Conservation (phyloP, 306 rosid species). For the Glycyrrhiza uralensis region DNA sequence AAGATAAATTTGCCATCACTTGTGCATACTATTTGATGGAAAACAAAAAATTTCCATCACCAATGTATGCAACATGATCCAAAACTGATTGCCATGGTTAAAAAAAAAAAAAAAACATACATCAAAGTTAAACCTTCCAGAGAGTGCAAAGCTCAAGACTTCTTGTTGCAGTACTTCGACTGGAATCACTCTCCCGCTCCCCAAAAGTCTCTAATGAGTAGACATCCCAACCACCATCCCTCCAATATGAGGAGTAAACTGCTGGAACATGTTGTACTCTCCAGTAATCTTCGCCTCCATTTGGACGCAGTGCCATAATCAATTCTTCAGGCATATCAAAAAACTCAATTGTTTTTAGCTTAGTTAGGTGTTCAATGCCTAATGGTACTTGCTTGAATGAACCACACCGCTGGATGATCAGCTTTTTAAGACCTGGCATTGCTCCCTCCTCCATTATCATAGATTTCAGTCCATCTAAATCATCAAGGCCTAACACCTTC, state of each 20-base stretch:
- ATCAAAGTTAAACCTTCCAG: constrained; percentile 41
- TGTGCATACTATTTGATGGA: not conserved
- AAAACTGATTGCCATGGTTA: constrained; percentile 7
- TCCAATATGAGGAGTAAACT: constrained; percentile 55
- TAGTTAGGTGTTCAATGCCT: constrained; percentile 51
- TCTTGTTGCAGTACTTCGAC: not conserved
- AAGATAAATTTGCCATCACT: not conserved
- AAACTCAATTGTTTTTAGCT: constrained; percentile 58
- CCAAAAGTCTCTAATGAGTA: constrained; percentile 41
- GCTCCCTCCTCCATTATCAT: constrained; percentile 57
- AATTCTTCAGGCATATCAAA: constrained; percentile 66
- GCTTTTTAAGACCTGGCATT: constrained; percentile 57
- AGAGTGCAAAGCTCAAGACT: constrained; percentile 23
- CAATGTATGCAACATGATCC: not conserved
- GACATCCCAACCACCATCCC: constrained; percentile 62
- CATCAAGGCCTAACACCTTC: constrained; percentile 61
- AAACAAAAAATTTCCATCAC: not conserved
- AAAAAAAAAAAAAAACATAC: not conserved
- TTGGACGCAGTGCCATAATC: constrained; percentile 37
- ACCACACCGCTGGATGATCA: constrained; percentile 57
- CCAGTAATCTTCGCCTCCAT: constrained; percentile 43
- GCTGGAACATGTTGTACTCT: constrained; percentile 53
- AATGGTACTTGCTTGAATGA: constrained; percentile 49
- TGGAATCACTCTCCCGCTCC: constrained; percentile 27
- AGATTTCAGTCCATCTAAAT: constrained; percentile 36